Evolutionary conservation across 192 early-diverging fungal genomes (phyloP), one percentile per base, ranked within the genome.

Genomic region (Mortierella antarctica): DNA sequence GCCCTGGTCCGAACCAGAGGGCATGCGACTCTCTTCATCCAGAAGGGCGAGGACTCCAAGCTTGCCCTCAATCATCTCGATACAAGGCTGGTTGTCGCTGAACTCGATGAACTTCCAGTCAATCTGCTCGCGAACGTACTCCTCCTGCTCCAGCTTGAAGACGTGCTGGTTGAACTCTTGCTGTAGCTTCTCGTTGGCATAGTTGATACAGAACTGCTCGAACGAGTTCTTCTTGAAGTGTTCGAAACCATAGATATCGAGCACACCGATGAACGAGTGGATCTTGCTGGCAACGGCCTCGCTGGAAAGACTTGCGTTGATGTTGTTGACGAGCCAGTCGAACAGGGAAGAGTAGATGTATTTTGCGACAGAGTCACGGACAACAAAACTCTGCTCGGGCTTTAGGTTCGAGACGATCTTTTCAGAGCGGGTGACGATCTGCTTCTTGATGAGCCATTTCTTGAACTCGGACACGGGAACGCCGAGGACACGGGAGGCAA

Each of bases 171-270:
- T 99, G 83, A 99, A 99, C 85, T 98, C 94, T 86, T 98, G 97
- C 85, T 99, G 98, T 65, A 99, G 87, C 86, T 99, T 99, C 85
- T 99, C 98, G 86, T 97, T 97, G 71, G 96, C 93, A 74, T 94
- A 95, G 77, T 95, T 94, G 70, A 99, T 98, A 89, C 98, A 99
- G 84, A 98, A 98, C 88, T 99, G 98, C 87, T 99, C 98, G 73
- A 99, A 99, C 52, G 96, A 98, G 88, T 99, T 99, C 87, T 96
- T 98, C 88, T 96, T 93, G 83, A 99, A 99, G 77, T 98, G 96
- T 81, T 99, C 98, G 80, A 99, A 99, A 63, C 95, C 98, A 79
- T 98, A 99, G 74, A 99, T 99, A 90, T 99, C 98, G 68, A 99
- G 88, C 2, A 99, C 98, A 87, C 98, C 98, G 76, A 99, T 99